These are phyloP conservation scores for Hordeum pubiflorum DNA, from an alignment of 202 grass and related monocot species.

Conservation along the genomic window DNA sequence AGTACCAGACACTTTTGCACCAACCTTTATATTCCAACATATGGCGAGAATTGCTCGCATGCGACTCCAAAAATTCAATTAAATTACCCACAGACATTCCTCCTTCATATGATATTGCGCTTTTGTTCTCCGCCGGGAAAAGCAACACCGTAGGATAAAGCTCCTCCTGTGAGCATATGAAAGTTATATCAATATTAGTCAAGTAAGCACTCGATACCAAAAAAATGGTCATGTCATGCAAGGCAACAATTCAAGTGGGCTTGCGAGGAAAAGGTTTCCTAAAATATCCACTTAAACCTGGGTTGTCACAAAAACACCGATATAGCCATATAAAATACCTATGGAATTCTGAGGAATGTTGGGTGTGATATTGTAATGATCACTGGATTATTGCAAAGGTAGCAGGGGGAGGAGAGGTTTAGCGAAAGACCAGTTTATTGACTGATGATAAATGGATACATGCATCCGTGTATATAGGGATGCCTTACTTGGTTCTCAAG, in stretches of 20 bases:
- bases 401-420: not conserved
- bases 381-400: not conserved
- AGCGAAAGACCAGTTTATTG: not conserved
- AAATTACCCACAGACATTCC: slow-evolving; percentile 65
- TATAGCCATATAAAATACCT: not conserved
- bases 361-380: not conserved
- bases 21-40: slow-evolving; percentile 54
- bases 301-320: not conserved
- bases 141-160: slow-evolving; percentile 70
- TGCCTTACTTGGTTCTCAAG: slow-evolving; percentile 2
- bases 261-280: not conserved
- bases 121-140: slow-evolving; percentile 83
- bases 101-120: slow-evolving; percentile 58
- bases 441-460: not conserved
- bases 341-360: not conserved
- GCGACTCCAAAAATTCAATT: slow-evolving; percentile 69
- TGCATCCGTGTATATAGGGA: not conserved
- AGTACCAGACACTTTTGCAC: not conserved
- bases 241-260: not conserved
- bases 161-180: slow-evolving; percentile 51
- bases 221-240: slow-evolving; percentile 16
- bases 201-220: slow-evolving; percentile 15
- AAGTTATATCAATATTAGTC: slow-evolving; percentile 22
- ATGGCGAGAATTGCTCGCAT: slow-evolving; percentile 50
- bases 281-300: not conserved